Base-by-base conservation (phyloP, 164 flowering plant genomes). In the Hamamelis virginiana region DNA sequence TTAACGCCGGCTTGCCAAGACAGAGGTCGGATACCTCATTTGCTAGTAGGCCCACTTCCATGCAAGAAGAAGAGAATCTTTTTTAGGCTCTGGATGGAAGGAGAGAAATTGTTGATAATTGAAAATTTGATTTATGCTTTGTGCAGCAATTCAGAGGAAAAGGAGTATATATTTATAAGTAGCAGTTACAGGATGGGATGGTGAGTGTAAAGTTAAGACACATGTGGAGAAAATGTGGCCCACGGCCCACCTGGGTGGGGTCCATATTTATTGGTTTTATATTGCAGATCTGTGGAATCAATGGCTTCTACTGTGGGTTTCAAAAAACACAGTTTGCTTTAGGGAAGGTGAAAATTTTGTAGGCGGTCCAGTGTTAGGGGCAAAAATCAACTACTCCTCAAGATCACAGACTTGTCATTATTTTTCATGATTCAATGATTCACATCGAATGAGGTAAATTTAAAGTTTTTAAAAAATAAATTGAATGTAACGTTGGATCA, bases 1-100 rank as follows among this genome's bases (percentile, higher is more conserved):
- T 75, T 69, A 82, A 71, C 14, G 81, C 68, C 16, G 83, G 85
- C 76, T 82, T 82, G 47, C 83, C 86, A 21, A 82, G 71, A 63
- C 97, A 92, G 77, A 94, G 89, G 83, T 94, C 98, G 22, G 97
- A 86, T 70, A 92, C 86, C 74, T 77, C 88, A 68, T 82, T 71
- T 14, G 77, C 69, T 44, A 83, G 62, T 43, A 90, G 75, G 61
- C 84, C 76, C 71, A 81, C 83, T 88, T 92, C 98, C 98, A 94
- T 94, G 74, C 94, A 91, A 85, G 43, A 19, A 1, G 43, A 28
- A 27, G 10, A 27, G 51, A n/a, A 43, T 16, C 41, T 48, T n/a
- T 21, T 55, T 1, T 48, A 52, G n/a, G 64, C 68, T 33, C 6
- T 33, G 5, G 41, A 55, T 19, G 33, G 43, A 9, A 52, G 47